These are phyloP conservation scores for Monosporozyma aerobia DNA, from an alignment of 805 yeast species.

Conservation along the genomic window DNA sequence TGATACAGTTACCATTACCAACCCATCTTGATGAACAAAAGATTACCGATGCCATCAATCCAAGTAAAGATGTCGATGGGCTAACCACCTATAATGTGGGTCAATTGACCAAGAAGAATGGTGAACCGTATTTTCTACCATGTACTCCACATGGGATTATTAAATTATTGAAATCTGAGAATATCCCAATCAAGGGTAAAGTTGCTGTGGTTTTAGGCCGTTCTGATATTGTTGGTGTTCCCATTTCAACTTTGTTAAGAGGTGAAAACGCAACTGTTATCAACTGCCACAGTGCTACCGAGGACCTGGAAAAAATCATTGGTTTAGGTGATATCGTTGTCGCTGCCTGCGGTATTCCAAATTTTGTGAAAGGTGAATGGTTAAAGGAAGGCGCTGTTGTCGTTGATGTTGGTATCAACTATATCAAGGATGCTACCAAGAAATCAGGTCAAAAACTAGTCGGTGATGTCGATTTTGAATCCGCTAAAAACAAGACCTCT, in stretches of 20 bases:
- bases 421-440: slow-evolving; percentile 62
- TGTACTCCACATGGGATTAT: slow-evolving; percentile 81
- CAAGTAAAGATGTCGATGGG: slow-evolving; percentile 75
- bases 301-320: slow-evolving; percentile 42
- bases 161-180: slow-evolving; percentile 49
- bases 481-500: slow-evolving; percentile 51
- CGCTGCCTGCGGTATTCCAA: slow-evolving; percentile 85
- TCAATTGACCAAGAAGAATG: slow-evolving; percentile 65
- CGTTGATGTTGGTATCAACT: slow-evolving; percentile 93
- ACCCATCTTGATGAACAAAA: slow-evolving; percentile 56
- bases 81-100: slow-evolving; percentile 73
- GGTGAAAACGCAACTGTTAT: slow-evolving; percentile 72
- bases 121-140: slow-evolving; percentile 62
- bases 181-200: slow-evolving; percentile 50
- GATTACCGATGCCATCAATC: slow-evolving; percentile 57
- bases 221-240: slow-evolving; percentile 80
- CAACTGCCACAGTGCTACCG: slow-evolving; percentile 59
- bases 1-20: slow-evolving; percentile 74
- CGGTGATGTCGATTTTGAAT: slow-evolving; percentile 87
- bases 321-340: slow-evolving; percentile 66
- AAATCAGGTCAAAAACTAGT: slow-evolving; percentile 76
- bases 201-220: slow-evolving; percentile 80
- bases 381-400: slow-evolving; percentile 77
- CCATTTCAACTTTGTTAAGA: slow-evolving; percentile 61
- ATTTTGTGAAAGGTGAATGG: slow-evolving; percentile 80